These are phyloP conservation scores for Rhododendron vialii DNA, from an alignment of 148 eudicot genomes.

Conservation along the genomic window DNA sequence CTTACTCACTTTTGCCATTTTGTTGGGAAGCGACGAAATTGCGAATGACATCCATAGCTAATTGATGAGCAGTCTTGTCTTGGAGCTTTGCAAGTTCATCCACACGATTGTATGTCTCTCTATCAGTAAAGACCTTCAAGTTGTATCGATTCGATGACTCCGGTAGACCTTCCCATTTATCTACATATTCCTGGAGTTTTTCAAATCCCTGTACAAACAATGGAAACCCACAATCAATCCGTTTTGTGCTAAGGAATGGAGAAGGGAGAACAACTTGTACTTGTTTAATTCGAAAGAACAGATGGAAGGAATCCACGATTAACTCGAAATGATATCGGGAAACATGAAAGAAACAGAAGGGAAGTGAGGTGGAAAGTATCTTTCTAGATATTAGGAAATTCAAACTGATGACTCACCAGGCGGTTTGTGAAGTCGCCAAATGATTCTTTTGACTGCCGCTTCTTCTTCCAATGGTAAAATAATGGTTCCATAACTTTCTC, in stretches of 20 bases:
- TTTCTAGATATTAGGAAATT: neutral
- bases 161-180: constrained; percentile 71
- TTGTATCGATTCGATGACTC: constrained; percentile 36
- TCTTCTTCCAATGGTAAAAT: constrained; percentile 70
- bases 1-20: constrained; percentile 53
- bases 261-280: neutral
- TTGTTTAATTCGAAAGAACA: neutral
- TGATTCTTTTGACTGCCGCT: constrained; percentile 63
- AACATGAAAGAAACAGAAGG: neutral
- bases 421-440: constrained; percentile 85
- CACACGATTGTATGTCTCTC: constrained; percentile 62
- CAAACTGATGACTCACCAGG: constrained; percentile 41
- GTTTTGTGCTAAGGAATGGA: neutral
- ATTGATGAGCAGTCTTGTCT: constrained; percentile 74
- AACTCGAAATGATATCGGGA: neutral
- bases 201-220: constrained; percentile 62
- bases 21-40: constrained; percentile 57
- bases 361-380: neutral
- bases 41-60: constrained; percentile 74
- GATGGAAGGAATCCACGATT: neutral
- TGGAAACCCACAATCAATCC: neutral
- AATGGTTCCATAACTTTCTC: constrained; percentile 94
- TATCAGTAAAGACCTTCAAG: constrained; percentile 71
- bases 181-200: constrained; percentile 72
- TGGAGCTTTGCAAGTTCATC: constrained; percentile 64